These are phyloP conservation scores for Pythium rhizo-oryzae DNA, from an alignment of 352 stramenopile species.

Conservation along the genomic window DNA sequence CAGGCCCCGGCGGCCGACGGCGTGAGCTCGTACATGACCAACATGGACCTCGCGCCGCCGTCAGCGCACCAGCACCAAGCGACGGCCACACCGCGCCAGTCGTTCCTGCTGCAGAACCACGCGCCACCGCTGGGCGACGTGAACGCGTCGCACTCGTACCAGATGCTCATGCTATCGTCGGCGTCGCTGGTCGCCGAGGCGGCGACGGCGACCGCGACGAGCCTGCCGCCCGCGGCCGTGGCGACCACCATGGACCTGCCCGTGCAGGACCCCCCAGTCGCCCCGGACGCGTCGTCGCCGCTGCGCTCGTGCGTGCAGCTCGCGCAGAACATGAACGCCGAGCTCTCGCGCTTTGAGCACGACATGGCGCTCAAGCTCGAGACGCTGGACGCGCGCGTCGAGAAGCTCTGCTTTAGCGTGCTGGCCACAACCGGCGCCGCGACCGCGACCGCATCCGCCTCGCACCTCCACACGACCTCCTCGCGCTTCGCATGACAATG, in stretches of 20 bases:
- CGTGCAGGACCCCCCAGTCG: too few species aligned
- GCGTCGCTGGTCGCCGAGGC: constrained; percentile 9
- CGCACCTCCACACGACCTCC: constrained; percentile 12
- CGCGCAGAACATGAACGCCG: constrained; percentile 28
- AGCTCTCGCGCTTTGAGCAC: constrained; percentile 55
- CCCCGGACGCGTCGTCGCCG: constrained; percentile 17
- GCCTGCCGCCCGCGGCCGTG: neutral
- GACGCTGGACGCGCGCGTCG: constrained; percentile 61
- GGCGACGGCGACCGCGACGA: neutral
- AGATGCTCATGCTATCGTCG: constrained; percentile 35
- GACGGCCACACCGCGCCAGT: constrained; percentile 10
- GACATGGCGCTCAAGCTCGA: constrained; percentile 61
- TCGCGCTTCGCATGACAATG: constrained; percentile 27
- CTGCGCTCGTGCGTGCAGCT: constrained; percentile 27
- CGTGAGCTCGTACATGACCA: constrained; percentile 40
- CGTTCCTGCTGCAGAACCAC: constrained; percentile 26
- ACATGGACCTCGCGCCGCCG: constrained; percentile 21
- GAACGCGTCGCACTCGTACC: constrained; percentile 27
- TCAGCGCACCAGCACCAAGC: neutral
- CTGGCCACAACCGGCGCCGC: constrained; percentile 27
- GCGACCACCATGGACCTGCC: too few species aligned
- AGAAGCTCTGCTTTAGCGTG: constrained; percentile 55
- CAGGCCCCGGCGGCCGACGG: constrained; percentile 28
- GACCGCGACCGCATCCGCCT: neutral
- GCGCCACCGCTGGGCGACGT: constrained; percentile 12